Evolutionary conservation across 2,329 filamentous ascomycete genomes (phyloP), one percentile per base, ranked within the genome.

Genomic region (Cryphonectria radicalis): DNA sequence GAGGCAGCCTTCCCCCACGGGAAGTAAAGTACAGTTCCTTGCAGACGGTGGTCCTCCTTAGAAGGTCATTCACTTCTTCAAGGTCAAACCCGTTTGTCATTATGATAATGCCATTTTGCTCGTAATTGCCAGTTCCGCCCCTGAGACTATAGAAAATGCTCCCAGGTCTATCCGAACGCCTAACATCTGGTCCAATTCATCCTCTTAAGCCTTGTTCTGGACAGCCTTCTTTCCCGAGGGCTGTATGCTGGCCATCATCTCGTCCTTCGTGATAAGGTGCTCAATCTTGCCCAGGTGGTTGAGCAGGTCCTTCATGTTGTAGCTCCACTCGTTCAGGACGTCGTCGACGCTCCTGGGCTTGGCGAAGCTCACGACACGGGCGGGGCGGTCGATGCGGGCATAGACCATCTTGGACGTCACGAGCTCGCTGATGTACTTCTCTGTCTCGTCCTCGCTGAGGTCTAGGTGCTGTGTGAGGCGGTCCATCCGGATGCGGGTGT

Each of bases 191-290:
- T 37, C 66, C 43, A 59, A 65, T 67, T 22, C 66, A 62, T 35
- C 11, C 22, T 10, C 55, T 57, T 66, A 72, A 55, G 63, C 66
- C 63, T 73, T 69, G 11, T 63, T 67, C 35, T 63, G 60, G 11
- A 66, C 69, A 42, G 46, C 66, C 66, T 73, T 73, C 60, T 73
- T 73, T n/a, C 69, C 70, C 25, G 72, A 73, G 25, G 93, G 93
- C 81, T 96, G 92, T 78, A 99, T 98, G 72, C 95, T 89, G 57
- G 96, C 96, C 96, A 99, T 99, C 96, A 99, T 99, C 87, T 99
- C 96, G 84, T 99, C 96, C 87, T 98, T 98, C 69, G 97, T 99
- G 79, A 99, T 99, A 78, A 99, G 87, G 82, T 99, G 96, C 80
- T 99, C 96, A 73, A 99, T 97, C 66, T 93, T 85, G 86, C 95